phyloP scores from a whole-genome alignment of 345 rosid species.

The Moringa oleifera region DNA sequence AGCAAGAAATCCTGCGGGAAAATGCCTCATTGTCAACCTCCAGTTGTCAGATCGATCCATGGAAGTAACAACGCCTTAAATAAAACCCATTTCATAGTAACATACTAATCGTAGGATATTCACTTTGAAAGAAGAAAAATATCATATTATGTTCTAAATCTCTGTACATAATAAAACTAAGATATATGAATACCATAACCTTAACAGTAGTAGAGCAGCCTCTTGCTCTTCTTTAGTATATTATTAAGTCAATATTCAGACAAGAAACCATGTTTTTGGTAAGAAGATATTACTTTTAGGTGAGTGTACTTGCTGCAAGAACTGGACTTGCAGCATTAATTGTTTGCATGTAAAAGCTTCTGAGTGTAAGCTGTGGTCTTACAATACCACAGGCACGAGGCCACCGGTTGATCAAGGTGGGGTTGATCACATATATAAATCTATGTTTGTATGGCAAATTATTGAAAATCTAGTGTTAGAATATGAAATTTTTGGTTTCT shows the following conservation, averaged over 20 bases:
- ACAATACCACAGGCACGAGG: neutral
- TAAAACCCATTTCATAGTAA: conserved; percentile 10
- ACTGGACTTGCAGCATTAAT: no score
- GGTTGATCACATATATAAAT: conserved; percentile 17
- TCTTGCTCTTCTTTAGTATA: conserved; percentile 11
- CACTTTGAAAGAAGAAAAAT: conserved; percentile 13
- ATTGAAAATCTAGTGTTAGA: no score
- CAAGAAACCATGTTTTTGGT: neutral
- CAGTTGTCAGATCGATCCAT: conserved; percentile 39
- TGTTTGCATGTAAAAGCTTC: conserved; percentile 18
- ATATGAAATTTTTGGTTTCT: conserved; percentile 9
- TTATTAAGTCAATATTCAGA: no score
- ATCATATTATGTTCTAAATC: conserved; percentile 25
- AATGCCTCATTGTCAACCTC: conserved; percentile 36
- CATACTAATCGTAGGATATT: conserved; percentile 30
- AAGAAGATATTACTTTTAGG: neutral
- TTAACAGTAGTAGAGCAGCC: conserved; percentile 13
- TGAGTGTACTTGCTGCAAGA: conserved; percentile 9
- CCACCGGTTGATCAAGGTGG: conserved; percentile 8
- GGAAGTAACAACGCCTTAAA: conserved; percentile 35
- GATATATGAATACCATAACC: conserved; percentile 13
- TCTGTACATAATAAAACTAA: conserved; percentile 38
- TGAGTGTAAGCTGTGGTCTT: conserved; percentile 5
- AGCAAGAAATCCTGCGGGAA: conserved; percentile 30
- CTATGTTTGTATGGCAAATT: conserved; percentile 12